Evolutionary conservation across 345 rosid genomes (phyloP).

Genomic region (Populus deltoides): DNA sequence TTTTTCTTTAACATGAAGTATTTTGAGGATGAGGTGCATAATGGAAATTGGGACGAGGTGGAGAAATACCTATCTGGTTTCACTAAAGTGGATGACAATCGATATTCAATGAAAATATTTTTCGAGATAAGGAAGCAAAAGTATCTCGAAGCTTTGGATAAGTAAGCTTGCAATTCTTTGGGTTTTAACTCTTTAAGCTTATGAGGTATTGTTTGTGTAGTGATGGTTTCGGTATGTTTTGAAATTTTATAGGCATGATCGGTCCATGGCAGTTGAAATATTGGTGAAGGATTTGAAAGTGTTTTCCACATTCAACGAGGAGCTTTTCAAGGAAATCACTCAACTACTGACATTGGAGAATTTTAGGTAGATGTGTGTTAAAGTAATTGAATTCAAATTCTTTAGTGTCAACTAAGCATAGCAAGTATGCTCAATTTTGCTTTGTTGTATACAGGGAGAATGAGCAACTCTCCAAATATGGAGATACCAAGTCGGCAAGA

Average conservation of each 20-base stretch:
- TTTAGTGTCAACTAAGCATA: not conserved
- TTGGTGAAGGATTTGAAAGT: conserved; percentile 93
- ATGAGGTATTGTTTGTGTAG: not conserved
- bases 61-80: conserved; percentile 97
- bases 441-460: conserved; percentile 66
- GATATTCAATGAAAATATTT: conserved; percentile 97
- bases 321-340: conserved; percentile 93
- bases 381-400: not conserved
- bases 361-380: conserved; percentile 51
- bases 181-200: not conserved
- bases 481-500: conserved; percentile 97
- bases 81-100: conserved; percentile 94
- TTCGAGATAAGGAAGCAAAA: conserved; percentile 99
- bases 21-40: conserved; percentile 97
- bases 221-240: not conserved
- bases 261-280: conserved; percentile 92
- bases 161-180: conserved; percentile 41
- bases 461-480: conserved; percentile 93
- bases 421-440: conserved; percentile 1
- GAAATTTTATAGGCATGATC: conserved; percentile 66
- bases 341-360: conserved; percentile 90
- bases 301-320: conserved; percentile 92
- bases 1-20: conserved; percentile 98
- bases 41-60: conserved; percentile 98
- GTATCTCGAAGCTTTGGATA: conserved; percentile 97